phyloP scores from a whole-genome alignment of 2,329 filamentous ascomycete genomes.

The Alternaria novae-zelandiae region DNA sequence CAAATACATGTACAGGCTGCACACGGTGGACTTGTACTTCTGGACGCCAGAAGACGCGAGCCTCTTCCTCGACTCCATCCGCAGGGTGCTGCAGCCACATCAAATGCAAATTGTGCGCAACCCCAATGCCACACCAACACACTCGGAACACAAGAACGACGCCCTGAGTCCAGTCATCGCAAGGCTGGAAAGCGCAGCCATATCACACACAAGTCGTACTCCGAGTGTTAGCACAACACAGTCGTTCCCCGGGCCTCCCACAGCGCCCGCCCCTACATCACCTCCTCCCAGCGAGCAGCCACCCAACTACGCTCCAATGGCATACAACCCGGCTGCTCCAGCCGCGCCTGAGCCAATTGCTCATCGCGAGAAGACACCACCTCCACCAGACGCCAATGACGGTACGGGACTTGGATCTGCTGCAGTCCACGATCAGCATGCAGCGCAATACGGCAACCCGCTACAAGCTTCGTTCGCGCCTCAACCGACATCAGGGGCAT shows the following conservation, averaged over 20 bases:
- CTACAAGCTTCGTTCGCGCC: constrained; percentile 43
- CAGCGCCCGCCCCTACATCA: constrained; percentile 36
- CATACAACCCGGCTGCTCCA: constrained; percentile 81
- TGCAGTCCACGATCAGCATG: constrained; percentile 48
- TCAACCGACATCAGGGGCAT: constrained; percentile 44
- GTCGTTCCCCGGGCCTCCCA: constrained; percentile 48
- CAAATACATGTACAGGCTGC: constrained; percentile 80
- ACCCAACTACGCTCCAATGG: constrained; percentile 67
- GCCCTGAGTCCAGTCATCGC: constrained; percentile 74
- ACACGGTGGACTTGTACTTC: constrained; percentile 79
- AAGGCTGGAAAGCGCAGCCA: constrained; percentile 73
- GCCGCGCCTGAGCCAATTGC: constrained; percentile 74
- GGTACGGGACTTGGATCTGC: constrained; percentile 53
- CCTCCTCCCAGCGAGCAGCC: constrained; percentile 42
- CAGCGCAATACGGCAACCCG: constrained; percentile 38
- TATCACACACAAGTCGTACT: constrained; percentile 59
- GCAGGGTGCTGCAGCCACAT: constrained; percentile 69
- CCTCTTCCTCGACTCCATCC: constrained; percentile 71
- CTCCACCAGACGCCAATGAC: constrained; percentile 69
- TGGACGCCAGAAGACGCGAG: constrained; percentile 77
- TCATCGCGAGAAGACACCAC: constrained; percentile 80
- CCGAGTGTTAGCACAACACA: constrained; percentile 48
- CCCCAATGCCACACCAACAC: constrained; percentile 48
- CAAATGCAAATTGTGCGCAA: constrained; percentile 44
- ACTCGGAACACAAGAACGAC: constrained; percentile 54